Percentiles rank a stretch among this genome's conserved stretches.
phyloP scores from a whole-genome alignment of 2,329 filamentous ascomycete species.

The Bisporella sp. region DNA sequence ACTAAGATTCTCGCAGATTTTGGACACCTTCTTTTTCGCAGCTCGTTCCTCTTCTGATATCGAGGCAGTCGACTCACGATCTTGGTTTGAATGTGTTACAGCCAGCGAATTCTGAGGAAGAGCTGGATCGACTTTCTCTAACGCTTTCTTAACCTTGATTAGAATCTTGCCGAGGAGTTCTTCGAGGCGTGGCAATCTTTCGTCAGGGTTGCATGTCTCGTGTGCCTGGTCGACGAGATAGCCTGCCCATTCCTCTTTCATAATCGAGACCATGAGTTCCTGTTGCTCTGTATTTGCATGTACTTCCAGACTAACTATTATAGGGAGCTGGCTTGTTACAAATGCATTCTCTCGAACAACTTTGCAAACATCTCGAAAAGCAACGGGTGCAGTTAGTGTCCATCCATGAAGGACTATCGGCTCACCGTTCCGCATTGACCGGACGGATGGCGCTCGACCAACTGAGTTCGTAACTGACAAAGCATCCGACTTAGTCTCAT shows the following conservation, averaged over 20 bases:
- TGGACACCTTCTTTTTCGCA: conserved; percentile 24
- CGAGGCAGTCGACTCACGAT: conserved; percentile 20
- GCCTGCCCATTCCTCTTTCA: conserved; percentile 79
- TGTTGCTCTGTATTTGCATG: conserved; percentile 80
- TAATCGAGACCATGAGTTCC: conserved; percentile 86
- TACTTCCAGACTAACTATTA: conserved; percentile 90
- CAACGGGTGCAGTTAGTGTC: conserved; percentile 78
- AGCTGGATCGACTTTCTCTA: background rate
- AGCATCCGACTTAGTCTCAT: conserved; percentile 2
- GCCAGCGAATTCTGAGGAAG: background rate
- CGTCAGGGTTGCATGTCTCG: conserved; percentile 36
- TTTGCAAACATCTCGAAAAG: conserved; percentile 80
- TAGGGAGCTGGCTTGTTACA: conserved; percentile 63
- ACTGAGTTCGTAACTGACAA: conserved; percentile 14
- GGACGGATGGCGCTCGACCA: conserved; percentile 20
- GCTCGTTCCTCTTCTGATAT: conserved; percentile 25
- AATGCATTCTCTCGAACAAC: conserved; percentile 78
- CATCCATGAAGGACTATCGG: conserved; percentile 82
- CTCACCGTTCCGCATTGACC: conserved; percentile 41
- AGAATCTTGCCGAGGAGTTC: conserved; percentile 75
- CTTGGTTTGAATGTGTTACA: background rate
- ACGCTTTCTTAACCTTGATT: conserved; percentile 65
- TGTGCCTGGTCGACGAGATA: conserved; percentile 58
- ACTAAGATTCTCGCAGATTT: conserved; percentile 67
- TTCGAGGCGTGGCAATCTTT: conserved; percentile 60